Base-by-base conservation (phyloP, 352 stramenopile genomes). In the Discostella stelligera region DNA sequence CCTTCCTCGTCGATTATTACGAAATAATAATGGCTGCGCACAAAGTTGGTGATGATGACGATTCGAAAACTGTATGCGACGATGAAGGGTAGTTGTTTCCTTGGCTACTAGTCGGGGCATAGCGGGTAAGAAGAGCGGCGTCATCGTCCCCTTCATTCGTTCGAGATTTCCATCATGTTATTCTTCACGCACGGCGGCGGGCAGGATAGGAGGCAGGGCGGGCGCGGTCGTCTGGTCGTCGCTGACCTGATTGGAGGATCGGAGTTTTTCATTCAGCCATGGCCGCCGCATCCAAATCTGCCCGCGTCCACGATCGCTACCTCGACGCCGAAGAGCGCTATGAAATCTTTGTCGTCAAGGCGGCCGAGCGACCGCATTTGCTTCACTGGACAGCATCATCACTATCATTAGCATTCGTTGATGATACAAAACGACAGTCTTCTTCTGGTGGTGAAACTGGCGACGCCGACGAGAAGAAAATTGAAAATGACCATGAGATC, bases 301-400 rank as follows among this genome's bases (percentile, higher is more conserved):
- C 46, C 30, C 56, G 71, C 37, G 55, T 72, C 3, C 23, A 74
- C 76, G 65, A 77, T 49, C 79, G 70, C 10, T 88, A 88, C 53
- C 60, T 90, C n/a, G 71, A 87, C 23, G 54, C 71, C 11, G 85
- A 92, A 53, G 88, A 93, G 54, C 71, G 86, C 16, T 91, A 85
- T 56, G 84, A 91, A 50, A 75, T 93, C 18, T 86, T 80, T 55
- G 66, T 82, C 30, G 80, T 93, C 0, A 93, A 93, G 61, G 70
- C 72, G 25, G 83, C 75, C 18, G 87, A 93, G 73, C 75, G 87
- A 11, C 87, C 87, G 10, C 68, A 93, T 73, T 64, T 93, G n/a
- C 49, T 93, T 46, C 54, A 60, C 52, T 88, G 72, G 74, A 70
- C 16, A 11, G 53, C 30, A 11, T 60, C 62, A 46, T 37, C 56